Evolutionary conservation across 2,329 filamentous ascomycete species (phyloP).

Genomic region (Furcasterigmium sp.): DNA sequence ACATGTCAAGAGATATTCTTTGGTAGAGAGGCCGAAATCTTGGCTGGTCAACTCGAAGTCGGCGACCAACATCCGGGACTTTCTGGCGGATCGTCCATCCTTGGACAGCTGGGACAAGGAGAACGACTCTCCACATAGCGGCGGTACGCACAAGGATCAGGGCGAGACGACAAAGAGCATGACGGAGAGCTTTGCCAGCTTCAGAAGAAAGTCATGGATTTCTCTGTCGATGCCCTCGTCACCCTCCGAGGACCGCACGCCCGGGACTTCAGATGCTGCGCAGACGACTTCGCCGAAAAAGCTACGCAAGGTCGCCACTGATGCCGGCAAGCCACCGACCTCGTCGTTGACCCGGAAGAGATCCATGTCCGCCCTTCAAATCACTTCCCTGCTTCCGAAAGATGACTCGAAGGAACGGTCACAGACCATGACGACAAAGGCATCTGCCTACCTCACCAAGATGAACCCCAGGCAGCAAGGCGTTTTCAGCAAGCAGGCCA

Average conservation of each 20-base stretch:
- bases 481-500: slow-evolving; percentile 33
- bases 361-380: slow-evolving; percentile 19
- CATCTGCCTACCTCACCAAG: slow-evolving; percentile 38
- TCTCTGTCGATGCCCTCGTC: slow-evolving; percentile 43
- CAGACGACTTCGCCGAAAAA: slow-evolving; percentile 12
- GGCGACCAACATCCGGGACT: slow-evolving; percentile 26
- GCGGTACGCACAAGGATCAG: not conserved
- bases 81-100: slow-evolving; percentile 16
- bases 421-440: no score
- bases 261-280: slow-evolving; percentile 15
- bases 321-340: slow-evolving; percentile 17
- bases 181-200: slow-evolving; percentile 42
- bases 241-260: slow-evolving; percentile 23
- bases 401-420: slow-evolving; percentile 26
- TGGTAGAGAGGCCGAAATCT: slow-evolving; percentile 44
- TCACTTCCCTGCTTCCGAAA: slow-evolving; percentile 22
- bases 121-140: not conserved
- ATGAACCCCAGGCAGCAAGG: slow-evolving; percentile 42
- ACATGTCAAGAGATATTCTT: slow-evolving; percentile 34
- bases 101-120: slow-evolving; percentile 4
- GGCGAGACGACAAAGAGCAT: slow-evolving; percentile 22
- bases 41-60: slow-evolving; percentile 47
- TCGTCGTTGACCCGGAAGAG: slow-evolving; percentile 22
- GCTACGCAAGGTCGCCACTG: slow-evolving; percentile 7
- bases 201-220: slow-evolving; percentile 48